Conservation (phyloP, 2,329 filamentous ascomycete genomes). For the Phyllosticta citriasiana region DNA sequence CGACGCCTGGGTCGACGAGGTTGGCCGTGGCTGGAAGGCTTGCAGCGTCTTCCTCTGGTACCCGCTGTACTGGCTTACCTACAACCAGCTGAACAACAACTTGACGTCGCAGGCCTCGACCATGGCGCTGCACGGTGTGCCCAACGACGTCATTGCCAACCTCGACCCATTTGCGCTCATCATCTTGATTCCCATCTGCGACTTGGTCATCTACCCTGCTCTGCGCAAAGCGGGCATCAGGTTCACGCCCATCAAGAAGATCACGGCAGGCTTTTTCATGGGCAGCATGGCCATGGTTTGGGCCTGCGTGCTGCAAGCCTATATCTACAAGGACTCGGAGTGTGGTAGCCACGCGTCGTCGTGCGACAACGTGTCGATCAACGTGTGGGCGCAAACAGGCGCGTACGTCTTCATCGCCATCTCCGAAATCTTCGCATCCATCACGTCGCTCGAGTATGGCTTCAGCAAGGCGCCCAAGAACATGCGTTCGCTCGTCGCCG, state of each 20-base stretch:
- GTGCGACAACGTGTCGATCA: conserved; percentile 44
- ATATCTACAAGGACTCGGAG: conserved; percentile 31
- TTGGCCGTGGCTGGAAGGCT: conserved; percentile 48
- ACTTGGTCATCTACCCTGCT: conserved; percentile 56
- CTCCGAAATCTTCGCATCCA: conserved; percentile 54
- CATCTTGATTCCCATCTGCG: conserved; percentile 63
- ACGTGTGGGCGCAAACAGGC: conserved; percentile 45
- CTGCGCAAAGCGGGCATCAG: conserved; percentile 53
- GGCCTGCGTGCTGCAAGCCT: conserved; percentile 47
- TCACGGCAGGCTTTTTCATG: conserved; percentile 59
- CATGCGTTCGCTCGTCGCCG: conserved; percentile 42
- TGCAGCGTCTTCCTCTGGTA: conserved; percentile 46
- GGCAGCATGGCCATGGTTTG: conserved; percentile 52
- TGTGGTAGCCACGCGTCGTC: conserved; percentile 39
- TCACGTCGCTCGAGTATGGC: conserved; percentile 62
- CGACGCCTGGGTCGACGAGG: conserved; percentile 73
- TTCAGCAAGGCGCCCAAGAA: conserved; percentile 62
- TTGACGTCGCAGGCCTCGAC: conserved; percentile 58
- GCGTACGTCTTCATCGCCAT: conserved; percentile 46
- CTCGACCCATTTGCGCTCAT: conserved; percentile 66
- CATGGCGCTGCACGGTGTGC: conserved; percentile 59
- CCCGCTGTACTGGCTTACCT: conserved; percentile 59
- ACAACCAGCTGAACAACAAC: conserved; percentile 58
- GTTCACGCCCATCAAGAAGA: conserved; percentile 69
- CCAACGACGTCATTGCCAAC: conserved; percentile 70